Base-by-base conservation (phyloP, 805 yeast genomes). In the Wickerhamomyces sydowiorum region DNA sequence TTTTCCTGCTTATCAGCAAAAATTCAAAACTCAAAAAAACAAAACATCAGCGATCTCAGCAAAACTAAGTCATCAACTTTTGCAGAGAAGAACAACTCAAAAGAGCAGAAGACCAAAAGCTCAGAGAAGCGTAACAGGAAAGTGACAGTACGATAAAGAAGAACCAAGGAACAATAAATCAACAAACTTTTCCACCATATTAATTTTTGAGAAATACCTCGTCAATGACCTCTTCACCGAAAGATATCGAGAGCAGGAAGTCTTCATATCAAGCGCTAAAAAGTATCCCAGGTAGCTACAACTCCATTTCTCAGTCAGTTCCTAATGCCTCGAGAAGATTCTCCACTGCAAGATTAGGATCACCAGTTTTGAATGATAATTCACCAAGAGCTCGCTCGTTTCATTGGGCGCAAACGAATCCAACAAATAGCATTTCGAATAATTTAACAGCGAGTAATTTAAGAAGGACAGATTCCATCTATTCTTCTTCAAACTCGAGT, bases 331-430 rank as follows among this genome's bases (percentile, higher is more conserved):
- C 53, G n/a, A 41, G 54, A 23, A 36, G 54, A 18, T 42, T 45
- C 4, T 49, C 53, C 10, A 45, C 51, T 8, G 53, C 40, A 17
- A 33, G 48, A n/a, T 37, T 47, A 28, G 51, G 51, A 14, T 47
- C 52, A 5, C 52, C 53, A 6, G 42, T 41, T 14, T 22, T 38
- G 5, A 41, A 41, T 15, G 47, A 44, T 13, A 22, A 22, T 15
- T 27, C 48, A 2, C 49, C 44, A 13, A 34, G 40, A 30, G 24
- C 42, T 8, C 15, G 37, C 13, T 21, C 22, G 13, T n/a, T 37
- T 28, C 38, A 27, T 39, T 15, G 28, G 21, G 19, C 9, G 20
- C 31, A 29, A 23, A n/a, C 13, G 30, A 31, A 3, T 6, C 20
- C n/a, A 18, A 15, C 4, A 25, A 24, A 10, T 12, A 8, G 15